phyloP scores from a whole-genome alignment of 768 basidiomycete species.

The Leccinellum albellum region DNA sequence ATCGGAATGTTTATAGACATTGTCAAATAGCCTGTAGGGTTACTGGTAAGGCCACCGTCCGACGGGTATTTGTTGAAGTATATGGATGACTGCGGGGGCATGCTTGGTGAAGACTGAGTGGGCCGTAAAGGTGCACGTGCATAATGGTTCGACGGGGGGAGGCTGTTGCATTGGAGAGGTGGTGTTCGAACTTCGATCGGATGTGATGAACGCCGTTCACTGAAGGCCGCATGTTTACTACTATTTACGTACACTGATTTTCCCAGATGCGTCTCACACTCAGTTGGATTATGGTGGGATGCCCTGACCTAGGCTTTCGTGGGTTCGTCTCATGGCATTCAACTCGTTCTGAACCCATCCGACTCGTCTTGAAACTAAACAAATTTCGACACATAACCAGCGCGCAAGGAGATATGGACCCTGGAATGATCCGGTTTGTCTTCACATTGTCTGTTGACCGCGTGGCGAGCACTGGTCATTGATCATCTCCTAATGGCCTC shows the following conservation, averaged over 20 bases:
- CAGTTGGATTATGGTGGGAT: too few relatives aligned
- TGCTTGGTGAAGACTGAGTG: background rate
- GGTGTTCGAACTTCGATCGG: too few relatives aligned
- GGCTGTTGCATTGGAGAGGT: background rate
- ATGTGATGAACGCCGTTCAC: background rate
- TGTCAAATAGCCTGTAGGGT: background rate
- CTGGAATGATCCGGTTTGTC: background rate
- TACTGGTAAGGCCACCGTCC: background rate
- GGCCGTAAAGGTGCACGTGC: background rate
- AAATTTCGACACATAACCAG: background rate
- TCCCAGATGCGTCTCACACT: too few relatives aligned
- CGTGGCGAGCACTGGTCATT: background rate
- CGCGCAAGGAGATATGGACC: background rate
- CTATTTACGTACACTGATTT: too few relatives aligned
- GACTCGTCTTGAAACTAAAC: background rate
- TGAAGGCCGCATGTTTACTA: background rate
- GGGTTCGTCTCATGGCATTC: background rate
- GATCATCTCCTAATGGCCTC: background rate
- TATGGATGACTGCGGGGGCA: background rate
- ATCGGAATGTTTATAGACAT: slow-evolving; percentile 2
- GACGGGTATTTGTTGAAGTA: background rate
- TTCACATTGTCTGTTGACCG: background rate
- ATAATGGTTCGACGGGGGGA: background rate
- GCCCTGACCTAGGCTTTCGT: background rate
- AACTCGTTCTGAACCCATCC: background rate